Evolutionary conservation across 73 alveolate species (phyloP).

Genomic region (Paramecium sexaurelia): DNA sequence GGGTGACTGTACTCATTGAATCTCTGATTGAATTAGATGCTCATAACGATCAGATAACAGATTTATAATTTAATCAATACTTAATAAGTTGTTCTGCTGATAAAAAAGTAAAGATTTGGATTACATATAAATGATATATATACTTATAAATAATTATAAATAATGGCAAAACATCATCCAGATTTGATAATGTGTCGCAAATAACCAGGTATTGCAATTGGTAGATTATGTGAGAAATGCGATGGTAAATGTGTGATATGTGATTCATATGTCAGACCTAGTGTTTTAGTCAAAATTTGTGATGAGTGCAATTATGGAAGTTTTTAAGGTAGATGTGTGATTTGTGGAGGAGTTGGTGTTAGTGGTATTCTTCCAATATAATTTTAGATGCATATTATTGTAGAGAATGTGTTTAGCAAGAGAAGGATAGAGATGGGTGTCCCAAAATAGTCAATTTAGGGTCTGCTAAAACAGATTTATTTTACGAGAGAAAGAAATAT

Average conservation of each 20-base stretch:
- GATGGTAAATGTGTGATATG: conserved; percentile 99
- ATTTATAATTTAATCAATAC: background rate
- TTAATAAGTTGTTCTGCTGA: conserved; percentile 38
- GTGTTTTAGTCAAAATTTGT: conserved; percentile 94
- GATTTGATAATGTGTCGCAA: conserved; percentile 98
- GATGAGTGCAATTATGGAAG: conserved; percentile 95
- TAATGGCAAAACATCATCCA: conserved; percentile 98
- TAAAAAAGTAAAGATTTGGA: conserved; percentile 39
- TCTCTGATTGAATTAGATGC: conserved; percentile 27
- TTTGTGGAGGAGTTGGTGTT: conserved; percentile 98
- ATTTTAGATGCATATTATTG: conserved; percentile 97
- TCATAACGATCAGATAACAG: background rate
- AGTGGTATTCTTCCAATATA: conserved; percentile 52
- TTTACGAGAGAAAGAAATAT: conserved; percentile 97
- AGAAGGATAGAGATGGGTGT: conserved; percentile 99
- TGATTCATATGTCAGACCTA: conserved; percentile 96
- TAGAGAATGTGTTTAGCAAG: conserved; percentile 91
- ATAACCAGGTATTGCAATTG: conserved; percentile 98
- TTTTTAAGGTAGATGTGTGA: conserved; percentile 97
- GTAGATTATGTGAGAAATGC: conserved; percentile 97
- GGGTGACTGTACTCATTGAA: background rate
- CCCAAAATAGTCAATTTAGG: conserved; percentile 99
- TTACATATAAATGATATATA: background rate
- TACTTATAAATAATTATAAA: background rate
- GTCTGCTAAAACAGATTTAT: conserved; percentile 97